Evolutionary conservation across 805 yeast species (phyloP), one percentile per base, ranked within the genome.

Genomic region (Clavispora carvajalis): DNA sequence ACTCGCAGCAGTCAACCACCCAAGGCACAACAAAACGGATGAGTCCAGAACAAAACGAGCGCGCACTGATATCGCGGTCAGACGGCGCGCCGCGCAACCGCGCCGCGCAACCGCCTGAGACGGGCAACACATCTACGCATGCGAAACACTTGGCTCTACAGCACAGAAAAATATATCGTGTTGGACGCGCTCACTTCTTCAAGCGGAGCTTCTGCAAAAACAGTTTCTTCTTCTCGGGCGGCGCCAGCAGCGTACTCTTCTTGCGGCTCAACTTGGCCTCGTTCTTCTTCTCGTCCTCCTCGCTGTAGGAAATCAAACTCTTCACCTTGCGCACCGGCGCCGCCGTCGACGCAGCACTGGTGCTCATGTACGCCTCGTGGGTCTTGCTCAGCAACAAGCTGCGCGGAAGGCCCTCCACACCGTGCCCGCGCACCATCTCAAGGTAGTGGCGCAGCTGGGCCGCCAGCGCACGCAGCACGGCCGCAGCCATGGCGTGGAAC

Each of bases 231-330:
- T 22, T 34, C 17, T 28, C 21, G 19, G 15, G 17, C 31, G 31
- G 19, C 31, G 19, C 16, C 31, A 25, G 16, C 29, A 19, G 19
- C n/a, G 31, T 12, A 12, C 31, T 28, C 30, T 38, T 42, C 41
- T 48, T 48, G 31, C 43, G 49, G 33, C 30, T 40, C 34, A 51
- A 37, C 37, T 44, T 42, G 38, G 34, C 36, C 33, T 41, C 50
- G 40, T 51, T 46, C 37, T 41, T 49, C 45, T 51, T 50, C 43
- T 63, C 67, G 19, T 59, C 64, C 7, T 56, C 65, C 23, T 62
- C 67, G 33, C 55, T 54, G 45, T 62, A 57, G 26, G 65, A 63
- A 22, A 69, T 59, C 41, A 69, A 51, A 19, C 68, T 60, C 43
- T 65, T 65, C n/a, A 69, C 73, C 45, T 65, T 67, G 54, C 68